Evolutionary conservation across 192 early-diverging fungal species (phyloP).

Genomic region (Coemansia sp.): DNA sequence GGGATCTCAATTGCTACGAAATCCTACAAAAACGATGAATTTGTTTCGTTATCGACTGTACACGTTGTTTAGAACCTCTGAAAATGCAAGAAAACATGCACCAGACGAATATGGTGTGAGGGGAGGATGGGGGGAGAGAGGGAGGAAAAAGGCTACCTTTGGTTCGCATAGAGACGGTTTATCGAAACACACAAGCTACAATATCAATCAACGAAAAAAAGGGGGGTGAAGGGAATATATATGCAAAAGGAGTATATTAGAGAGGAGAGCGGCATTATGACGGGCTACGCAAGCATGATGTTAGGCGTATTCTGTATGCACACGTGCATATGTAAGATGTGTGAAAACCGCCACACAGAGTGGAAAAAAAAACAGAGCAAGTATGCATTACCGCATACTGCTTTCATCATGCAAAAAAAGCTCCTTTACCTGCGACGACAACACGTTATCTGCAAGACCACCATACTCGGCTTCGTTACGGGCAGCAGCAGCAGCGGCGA

Average conservation of each 20-base stretch:
- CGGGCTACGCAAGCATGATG: not conserved
- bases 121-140: too few species aligned
- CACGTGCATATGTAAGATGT: not conserved
- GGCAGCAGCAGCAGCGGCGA: not conserved
- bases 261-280: not conserved
- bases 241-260: too few species aligned
- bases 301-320: not conserved
- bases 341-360: not conserved
- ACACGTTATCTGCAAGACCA: not conserved
- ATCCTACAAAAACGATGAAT: conserved; percentile 7
- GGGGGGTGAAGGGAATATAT: not conserved
- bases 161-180: conserved; percentile 8
- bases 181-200: conserved; percentile 17
- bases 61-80: not conserved
- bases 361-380: not conserved
- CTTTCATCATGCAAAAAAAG: not conserved
- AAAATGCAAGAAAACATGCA: too few species aligned
- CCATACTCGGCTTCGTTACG: not conserved
- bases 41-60: not conserved
- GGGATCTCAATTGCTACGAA: conserved; percentile 17
- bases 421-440: not conserved
- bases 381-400: not conserved
- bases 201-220: not conserved
- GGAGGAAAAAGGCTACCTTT: conserved; percentile 11
- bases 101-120: too few species aligned